Base-by-base conservation (phyloP, 768 basidiomycete species). In the Lentinula guzmanii region DNA sequence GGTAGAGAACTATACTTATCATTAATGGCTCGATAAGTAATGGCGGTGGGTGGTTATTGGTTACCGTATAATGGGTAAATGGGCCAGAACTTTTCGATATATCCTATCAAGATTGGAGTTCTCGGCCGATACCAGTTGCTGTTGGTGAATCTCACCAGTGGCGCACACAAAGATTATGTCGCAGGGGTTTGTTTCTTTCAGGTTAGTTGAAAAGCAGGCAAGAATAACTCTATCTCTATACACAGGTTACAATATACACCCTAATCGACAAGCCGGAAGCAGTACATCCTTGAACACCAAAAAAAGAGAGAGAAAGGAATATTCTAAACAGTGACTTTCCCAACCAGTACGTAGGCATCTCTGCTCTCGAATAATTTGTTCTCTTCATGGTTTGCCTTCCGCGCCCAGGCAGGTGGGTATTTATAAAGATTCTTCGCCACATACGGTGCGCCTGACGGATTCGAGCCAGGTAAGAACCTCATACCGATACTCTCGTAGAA, bases 401-500 rank as follows among this genome's bases (percentile, higher is more conserved):
- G 60, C 46, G 62, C 31, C 56, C 41, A 39, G 31, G 59, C 24
- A 34, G 52, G 52, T 42, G 55, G 41, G 39, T 41, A 56, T 8
- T 10, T 34, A 33, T 59, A 60, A 7, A 63, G 34, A 34, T 63
- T 60, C 15, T 52, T 51, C n/a, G 60, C 58, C 31, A 63, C 53
- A 9, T 60, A 56, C 24, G 52, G 62, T 21, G 24, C 46, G n/a
- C 55, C 62, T 16, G 51, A 34, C 6, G 41, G 43, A 43, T 50
- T 45, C n/a, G 53, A 42, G 43, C 3, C 42, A 10, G 37, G 37
- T n/a, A 56, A n/a, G 33, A 56, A 34, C 52, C 21, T 63, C 68
- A 82, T 67, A 15, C 80, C 80, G 50, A 82, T 70, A n/a, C 67
- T 71, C 62, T 77, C 66, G 63, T 81, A 81, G 62, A 82, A 81